Conservation (phyloP, 768 basidiomycete genomes). For the Calocera viscosa region DNA sequence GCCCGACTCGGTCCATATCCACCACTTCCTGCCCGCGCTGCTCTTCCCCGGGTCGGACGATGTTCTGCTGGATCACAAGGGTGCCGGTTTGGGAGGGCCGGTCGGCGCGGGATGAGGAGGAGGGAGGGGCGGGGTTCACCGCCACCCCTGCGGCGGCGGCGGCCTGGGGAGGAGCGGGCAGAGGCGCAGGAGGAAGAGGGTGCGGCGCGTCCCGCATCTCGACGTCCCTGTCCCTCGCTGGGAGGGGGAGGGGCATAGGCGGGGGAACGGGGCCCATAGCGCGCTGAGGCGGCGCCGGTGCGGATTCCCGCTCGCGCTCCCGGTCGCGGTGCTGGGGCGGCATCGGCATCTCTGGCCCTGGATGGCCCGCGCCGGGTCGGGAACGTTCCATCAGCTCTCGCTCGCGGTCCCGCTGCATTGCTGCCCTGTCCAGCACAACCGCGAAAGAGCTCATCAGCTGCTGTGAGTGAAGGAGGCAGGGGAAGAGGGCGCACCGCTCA, state of each 20-base stretch:
- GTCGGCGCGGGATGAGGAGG: constrained; percentile 13
- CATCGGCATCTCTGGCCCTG: not conserved
- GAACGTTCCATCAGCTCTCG: constrained; percentile 2
- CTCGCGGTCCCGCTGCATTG: constrained; percentile 1
- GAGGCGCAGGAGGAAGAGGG: not conserved
- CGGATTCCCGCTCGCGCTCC: not conserved
- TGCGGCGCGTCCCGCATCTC: not conserved
- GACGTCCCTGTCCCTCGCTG: not conserved
- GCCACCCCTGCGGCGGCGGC: constrained; percentile 1
- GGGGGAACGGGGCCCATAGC: constrained; percentile 3
- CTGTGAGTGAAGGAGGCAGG: too few species aligned
- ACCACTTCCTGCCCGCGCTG: not conserved
- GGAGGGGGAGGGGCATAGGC: constrained; percentile 5
- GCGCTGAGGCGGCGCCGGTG: not conserved
- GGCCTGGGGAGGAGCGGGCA: constrained; percentile 2
- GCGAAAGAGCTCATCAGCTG: too few species aligned
- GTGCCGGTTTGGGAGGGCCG: constrained; percentile 10
- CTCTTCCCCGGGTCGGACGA: not conserved
- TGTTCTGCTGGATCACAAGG: not conserved
- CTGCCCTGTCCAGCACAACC: not conserved
- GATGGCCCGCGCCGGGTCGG: constrained; percentile 1
- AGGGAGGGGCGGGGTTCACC: not conserved
- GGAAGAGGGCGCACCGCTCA: too few species aligned
- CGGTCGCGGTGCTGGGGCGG: not conserved
- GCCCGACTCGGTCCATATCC: constrained; percentile 16